phyloP scores from a whole-genome alignment of 805 yeast species.

The Candida sphagnicola region DNA sequence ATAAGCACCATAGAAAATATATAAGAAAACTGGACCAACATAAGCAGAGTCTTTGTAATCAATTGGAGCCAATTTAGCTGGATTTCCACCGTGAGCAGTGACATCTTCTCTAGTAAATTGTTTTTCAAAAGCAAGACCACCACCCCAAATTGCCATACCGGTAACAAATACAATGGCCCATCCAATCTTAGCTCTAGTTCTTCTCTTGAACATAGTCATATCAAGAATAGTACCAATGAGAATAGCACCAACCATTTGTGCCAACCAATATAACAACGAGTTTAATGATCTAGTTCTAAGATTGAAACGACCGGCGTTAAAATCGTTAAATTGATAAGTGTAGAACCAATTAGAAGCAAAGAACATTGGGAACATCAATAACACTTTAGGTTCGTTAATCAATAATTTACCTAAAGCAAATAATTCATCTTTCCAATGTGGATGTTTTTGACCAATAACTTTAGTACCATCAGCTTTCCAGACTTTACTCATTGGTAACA shows the following conservation, averaged over 20 bases:
- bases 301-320: conserved; percentile 53
- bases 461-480: conserved; percentile 47
- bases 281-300: conserved; percentile 60
- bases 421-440: conserved; percentile 44
- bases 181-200: conserved; percentile 45
- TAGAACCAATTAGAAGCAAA: conserved; percentile 64
- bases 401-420: conserved; percentile 36
- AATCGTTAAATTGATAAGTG: conserved; percentile 59
- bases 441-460: conserved; percentile 43
- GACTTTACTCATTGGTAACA: conserved; percentile 50
- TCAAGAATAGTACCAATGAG: conserved; percentile 48
- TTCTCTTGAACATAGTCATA: conserved; percentile 35
- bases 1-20: conserved; percentile 56
- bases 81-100: conserved; percentile 6
- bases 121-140: conserved; percentile 48
- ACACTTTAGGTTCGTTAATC: conserved; percentile 40
- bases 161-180: conserved; percentile 35
- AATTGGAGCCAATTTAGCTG: conserved; percentile 22
- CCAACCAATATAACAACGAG: conserved; percentile 56
- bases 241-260: conserved; percentile 57
- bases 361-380: conserved; percentile 54
- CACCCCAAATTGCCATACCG: conserved; percentile 55
- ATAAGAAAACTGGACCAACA: conserved; percentile 58
- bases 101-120: conserved; percentile 37
- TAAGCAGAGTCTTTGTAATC: conserved; percentile 46